These are phyloP conservation scores for Neocucurbitaria cava DNA, from an alignment of 2,329 filamentous ascomycete genomes.

Conservation along the genomic window DNA sequence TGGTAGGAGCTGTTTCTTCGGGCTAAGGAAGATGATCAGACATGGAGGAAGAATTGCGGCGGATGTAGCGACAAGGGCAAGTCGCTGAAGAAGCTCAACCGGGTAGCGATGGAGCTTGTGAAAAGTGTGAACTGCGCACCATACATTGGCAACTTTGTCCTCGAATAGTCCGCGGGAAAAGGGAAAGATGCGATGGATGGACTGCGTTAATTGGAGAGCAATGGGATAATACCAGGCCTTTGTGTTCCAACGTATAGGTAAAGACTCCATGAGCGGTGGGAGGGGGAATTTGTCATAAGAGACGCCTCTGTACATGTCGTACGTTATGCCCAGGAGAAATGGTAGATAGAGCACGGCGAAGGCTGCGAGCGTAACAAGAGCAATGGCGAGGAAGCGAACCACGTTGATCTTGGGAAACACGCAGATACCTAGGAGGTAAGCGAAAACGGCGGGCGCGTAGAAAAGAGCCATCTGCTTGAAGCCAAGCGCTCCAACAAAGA, in stretches of 20 bases:
- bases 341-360: slow-evolving; percentile 81
- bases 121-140: slow-evolving; percentile 90
- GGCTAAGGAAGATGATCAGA: slow-evolving; percentile 77
- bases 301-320: slow-evolving; percentile 71
- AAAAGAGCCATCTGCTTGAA: slow-evolving; percentile 99
- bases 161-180: slow-evolving; percentile 96
- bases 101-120: slow-evolving; percentile 85
- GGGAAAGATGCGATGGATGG: slow-evolving; percentile 91
- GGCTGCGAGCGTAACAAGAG: slow-evolving; percentile 72
- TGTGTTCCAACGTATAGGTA: slow-evolving; percentile 65
- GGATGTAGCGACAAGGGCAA: slow-evolving; percentile 77
- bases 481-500: slow-evolving; percentile 91
- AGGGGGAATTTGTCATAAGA: slow-evolving; percentile 64
- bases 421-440: slow-evolving; percentile 87
- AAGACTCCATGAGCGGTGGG: slow-evolving; percentile 67
- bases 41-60: slow-evolving; percentile 80
- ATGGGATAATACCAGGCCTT: slow-evolving; percentile 76
- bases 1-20: slow-evolving; percentile 77
- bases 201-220: slow-evolving; percentile 79
- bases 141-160: slow-evolving; percentile 98
- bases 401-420: slow-evolving; percentile 75
- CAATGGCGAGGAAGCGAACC: slow-evolving; percentile 75
- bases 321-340: slow-evolving; percentile 73
- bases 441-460: slow-evolving; percentile 91
- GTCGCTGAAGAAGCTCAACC: slow-evolving; percentile 73